phyloP scores from a whole-genome alignment of 139 green algal species.

The Chlamydomonas schloesseri region DNA sequence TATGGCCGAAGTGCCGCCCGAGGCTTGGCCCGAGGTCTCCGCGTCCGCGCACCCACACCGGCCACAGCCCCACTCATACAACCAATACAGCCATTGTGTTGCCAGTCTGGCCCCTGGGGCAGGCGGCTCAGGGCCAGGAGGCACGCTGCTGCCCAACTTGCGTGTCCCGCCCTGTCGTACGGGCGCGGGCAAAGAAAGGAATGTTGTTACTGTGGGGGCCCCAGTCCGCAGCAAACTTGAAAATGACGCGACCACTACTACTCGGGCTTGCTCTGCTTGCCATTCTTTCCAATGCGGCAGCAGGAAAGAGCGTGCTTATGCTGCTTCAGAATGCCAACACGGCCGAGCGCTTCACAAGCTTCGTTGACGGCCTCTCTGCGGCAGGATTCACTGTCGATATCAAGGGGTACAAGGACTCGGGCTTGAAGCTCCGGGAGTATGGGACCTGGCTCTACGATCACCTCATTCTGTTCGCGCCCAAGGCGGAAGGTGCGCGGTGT shows the following conservation, averaged over 20 bases:
- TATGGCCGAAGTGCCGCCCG: no score
- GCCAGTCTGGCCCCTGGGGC: no score
- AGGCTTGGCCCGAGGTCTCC: no score
- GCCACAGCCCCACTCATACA: no score
- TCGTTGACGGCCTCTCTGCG: conserved; percentile 57
- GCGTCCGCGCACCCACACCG: no score
- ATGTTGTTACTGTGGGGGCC: no score
- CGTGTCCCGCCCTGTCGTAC: background rate
- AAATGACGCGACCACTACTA: conserved; percentile 2
- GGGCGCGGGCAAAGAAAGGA: no score
- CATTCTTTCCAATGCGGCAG: background rate
- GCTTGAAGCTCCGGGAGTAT: conserved; percentile 80
- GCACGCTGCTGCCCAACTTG: no score
- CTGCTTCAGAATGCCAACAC: conserved; percentile 53
- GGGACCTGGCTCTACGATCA: conserved; percentile 89
- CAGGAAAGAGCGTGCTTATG: conserved; percentile 64
- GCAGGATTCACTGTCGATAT: conserved; percentile 67
- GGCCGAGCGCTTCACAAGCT: conserved; percentile 66
- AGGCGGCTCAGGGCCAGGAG: no score
- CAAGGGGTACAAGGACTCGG: conserved; percentile 57
- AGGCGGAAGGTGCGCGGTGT: conserved; percentile 49
- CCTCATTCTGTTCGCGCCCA: conserved; percentile 81
- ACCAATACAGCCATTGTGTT: no score
- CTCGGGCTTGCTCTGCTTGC: conserved; percentile 3
- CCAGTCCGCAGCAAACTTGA: no score